Conservation (phyloP, 2,329 filamentous ascomycete genomes). For the Lojkania enalia region DNA sequence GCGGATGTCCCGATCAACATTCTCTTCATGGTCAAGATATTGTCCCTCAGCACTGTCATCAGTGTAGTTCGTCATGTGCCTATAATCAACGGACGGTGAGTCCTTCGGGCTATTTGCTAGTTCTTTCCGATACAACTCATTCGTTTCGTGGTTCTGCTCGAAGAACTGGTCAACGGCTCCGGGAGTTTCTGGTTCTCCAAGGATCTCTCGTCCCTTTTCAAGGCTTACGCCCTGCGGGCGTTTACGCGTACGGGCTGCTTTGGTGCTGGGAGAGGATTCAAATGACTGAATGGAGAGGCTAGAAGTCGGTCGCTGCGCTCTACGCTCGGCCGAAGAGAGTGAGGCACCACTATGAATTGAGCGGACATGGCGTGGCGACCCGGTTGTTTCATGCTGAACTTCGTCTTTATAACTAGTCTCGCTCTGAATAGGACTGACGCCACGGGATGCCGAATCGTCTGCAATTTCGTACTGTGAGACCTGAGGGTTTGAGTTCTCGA, state of each 20-base stretch:
- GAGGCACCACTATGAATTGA: conserved; percentile 49
- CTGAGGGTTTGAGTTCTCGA: conserved; percentile 38
- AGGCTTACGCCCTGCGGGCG: conserved; percentile 58
- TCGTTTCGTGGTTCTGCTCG: conserved; percentile 59
- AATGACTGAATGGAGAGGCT: conserved; percentile 63
- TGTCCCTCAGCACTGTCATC: conserved; percentile 59
- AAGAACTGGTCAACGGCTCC: conserved; percentile 55
- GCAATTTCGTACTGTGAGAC: conserved; percentile 43
- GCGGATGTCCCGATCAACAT: conserved; percentile 67
- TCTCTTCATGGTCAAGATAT: conserved; percentile 56
- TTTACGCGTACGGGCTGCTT: conserved; percentile 57
- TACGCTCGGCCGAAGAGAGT: conserved; percentile 65
- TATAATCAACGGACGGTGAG: conserved; percentile 56
- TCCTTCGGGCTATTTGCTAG: conserved; percentile 52
- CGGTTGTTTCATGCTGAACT: conserved; percentile 15
- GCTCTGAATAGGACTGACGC: conserved; percentile 87
- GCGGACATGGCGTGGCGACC: conserved; percentile 53
- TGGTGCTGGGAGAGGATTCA: conserved; percentile 61
- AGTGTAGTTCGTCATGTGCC: conserved; percentile 54
- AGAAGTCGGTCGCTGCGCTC: conserved; percentile 56
- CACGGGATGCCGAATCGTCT: conserved; percentile 54
- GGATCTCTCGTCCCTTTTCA: conserved; percentile 55
- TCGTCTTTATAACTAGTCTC: conserved; percentile 72
- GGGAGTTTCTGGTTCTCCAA: conserved; percentile 40
- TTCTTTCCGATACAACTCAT: conserved; percentile 58